Evolutionary conservation across 1,139 yeast genomes (phyloP).

Genomic region (Lodderomyces elongisporus): DNA sequence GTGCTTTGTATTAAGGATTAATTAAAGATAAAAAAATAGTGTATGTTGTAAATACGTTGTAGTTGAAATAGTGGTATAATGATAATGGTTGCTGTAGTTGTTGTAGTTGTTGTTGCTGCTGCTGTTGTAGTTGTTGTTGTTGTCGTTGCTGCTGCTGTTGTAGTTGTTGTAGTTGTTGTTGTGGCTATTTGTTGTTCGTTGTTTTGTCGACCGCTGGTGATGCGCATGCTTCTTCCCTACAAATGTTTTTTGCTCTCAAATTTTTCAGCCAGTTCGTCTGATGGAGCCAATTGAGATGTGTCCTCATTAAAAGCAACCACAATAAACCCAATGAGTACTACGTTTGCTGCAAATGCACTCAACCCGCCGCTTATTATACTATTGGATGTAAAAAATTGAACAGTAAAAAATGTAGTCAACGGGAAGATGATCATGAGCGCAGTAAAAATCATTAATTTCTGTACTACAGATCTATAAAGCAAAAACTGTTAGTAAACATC

Average conservation of each 20-base stretch:
- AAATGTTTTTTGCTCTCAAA: constrained; percentile 1
- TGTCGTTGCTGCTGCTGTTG: too few species aligned
- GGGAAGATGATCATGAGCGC: constrained; percentile 86
- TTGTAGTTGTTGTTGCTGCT: too few species aligned
- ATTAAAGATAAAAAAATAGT: too few species aligned
- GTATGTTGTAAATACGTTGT: too few species aligned
- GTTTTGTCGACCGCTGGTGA: too few species aligned
- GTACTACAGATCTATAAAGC: constrained; percentile 50
- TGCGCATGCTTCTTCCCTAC: too few species aligned
- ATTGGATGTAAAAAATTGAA: constrained; percentile 52
- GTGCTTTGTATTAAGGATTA: not conserved
- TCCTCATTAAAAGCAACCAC: constrained; percentile 85
- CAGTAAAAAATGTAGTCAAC: constrained; percentile 61
- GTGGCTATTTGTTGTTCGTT: too few species aligned
- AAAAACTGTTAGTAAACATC: constrained; percentile 13
- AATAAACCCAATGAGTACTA: constrained; percentile 81
- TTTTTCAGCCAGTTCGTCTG: not conserved
- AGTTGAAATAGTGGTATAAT: too few species aligned
- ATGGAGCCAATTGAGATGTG: constrained; percentile 19
- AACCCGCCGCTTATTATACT: constrained; percentile 81
- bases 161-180: too few species aligned
- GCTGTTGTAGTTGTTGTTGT: too few species aligned
- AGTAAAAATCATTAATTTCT: constrained; percentile 79
- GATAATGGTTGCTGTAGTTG: too few species aligned
- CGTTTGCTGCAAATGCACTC: constrained; percentile 84